Evolutionary conservation across 106 monocot genomes (phyloP).

Genomic region (Amphibolis antarctica): DNA sequence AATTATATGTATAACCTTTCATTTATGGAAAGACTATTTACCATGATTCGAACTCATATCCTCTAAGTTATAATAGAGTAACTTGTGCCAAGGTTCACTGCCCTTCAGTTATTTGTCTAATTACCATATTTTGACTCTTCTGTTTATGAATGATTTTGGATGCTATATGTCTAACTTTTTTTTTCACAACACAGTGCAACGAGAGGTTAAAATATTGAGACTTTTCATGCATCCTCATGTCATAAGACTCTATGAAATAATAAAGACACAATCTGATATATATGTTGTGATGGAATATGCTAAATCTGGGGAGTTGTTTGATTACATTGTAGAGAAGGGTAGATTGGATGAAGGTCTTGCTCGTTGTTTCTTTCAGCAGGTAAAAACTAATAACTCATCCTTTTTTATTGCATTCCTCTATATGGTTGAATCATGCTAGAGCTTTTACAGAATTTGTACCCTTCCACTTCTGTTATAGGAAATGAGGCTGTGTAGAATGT

Average conservation of each 20-base stretch:
- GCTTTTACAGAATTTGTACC: too few relatives aligned
- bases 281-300: slow-evolving; percentile 28
- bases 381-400: background rate
- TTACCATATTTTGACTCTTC: too few relatives aligned
- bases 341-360: slow-evolving; percentile 17
- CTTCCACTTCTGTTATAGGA: too few relatives aligned
- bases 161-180: background rate
- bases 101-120: too few relatives aligned
- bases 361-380: slow-evolving; percentile 24
- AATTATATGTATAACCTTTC: too few relatives aligned
- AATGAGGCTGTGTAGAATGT: too few relatives aligned
- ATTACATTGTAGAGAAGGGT: slow-evolving; percentile 28
- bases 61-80: too few relatives aligned
- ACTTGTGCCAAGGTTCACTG: too few relatives aligned
- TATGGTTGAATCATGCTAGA: too few relatives aligned
- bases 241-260: slow-evolving; percentile 20
- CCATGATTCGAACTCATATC: too few relatives aligned
- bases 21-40: too few relatives aligned
- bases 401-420: background rate
- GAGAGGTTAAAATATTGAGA: slow-evolving; percentile 24
- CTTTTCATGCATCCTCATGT: slow-evolving; percentile 27
- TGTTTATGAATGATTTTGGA: too few relatives aligned
- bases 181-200: slow-evolving; percentile 9
- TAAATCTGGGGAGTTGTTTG: slow-evolving; percentile 19
- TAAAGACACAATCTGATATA: slow-evolving; percentile 21